Evolutionary conservation across 1,284 basidiomycete species (phyloP), one percentile per base, ranked within the genome.

Genomic region (Heterobasidion irregulare): DNA sequence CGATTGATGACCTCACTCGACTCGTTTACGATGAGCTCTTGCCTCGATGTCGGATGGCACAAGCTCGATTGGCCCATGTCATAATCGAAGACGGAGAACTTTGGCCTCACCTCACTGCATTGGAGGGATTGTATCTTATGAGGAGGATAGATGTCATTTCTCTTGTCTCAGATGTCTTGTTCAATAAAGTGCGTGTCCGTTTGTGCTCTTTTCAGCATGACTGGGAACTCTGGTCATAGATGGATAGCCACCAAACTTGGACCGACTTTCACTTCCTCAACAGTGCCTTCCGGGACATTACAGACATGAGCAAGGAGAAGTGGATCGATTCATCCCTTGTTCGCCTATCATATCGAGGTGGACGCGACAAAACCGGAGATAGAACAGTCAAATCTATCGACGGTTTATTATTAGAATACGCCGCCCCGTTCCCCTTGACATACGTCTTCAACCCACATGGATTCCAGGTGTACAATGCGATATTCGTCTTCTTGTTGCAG

Each of bases 221-320:
- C 26, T 26, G 26, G 26, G 6, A 4, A 26, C 6, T 52, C 19
- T 8, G 35, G 47, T 7, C 44, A 8, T 59, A 92, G 90, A 90
- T 92, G 77, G 84, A 89, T 58, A 71, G 70, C 8, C 72, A 76
- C 47, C 82, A 86, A 62, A 67, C 75, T 15, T 94, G 92, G 92
- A 76, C 73, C 41, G 91, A 94, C 66, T 92, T 90, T 65, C 91
- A 94, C 68, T 86, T 88, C 63, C 70, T 94, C 47, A 93, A 93
- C 60, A 84, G 81, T 38, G 81, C 85, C 6, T 86, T 94, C 61
- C 75, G 76, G 13, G 88, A 92, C 56, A 75, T 84, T 12, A 75
- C 86, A 38, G 78, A 82, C 58, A 70, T 77, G 10, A 69, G 72
- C 8, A 63, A 67, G 1, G 68, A 73, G 15, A 69, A 72, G 55